A percentile compares a stretch with the other conserved stretches of the same genome.
These are phyloP conservation scores for Lablab purpureus DNA, from an alignment of 306 rosid species.

Conservation along the genomic window DNA sequence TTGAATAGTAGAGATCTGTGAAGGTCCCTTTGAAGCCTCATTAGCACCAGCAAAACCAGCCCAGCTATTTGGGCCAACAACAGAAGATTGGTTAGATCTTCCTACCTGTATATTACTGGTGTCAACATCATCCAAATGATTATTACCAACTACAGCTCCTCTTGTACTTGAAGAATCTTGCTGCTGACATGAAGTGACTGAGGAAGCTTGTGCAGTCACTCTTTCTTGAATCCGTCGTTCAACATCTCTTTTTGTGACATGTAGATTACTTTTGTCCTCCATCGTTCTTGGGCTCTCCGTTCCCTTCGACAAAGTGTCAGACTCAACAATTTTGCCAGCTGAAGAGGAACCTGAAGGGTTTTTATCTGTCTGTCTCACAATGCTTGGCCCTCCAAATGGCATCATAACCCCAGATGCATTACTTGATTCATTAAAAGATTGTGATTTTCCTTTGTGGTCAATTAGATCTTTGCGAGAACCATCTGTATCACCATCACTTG, in stretches of 20 bases:
- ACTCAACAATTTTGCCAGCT: conserved; percentile 67
- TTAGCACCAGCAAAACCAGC: conserved; percentile 63
- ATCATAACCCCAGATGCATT: conserved; percentile 60
- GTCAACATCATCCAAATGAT: conserved; percentile 65
- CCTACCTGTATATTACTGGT: conserved; percentile 66
- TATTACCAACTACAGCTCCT: conserved; percentile 59
- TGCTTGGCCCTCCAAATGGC: conserved; percentile 71
- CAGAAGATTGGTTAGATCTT: conserved; percentile 66
- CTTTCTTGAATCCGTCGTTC: conserved; percentile 72
- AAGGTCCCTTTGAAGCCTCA: conserved; percentile 70
- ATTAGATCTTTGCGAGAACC: conserved; percentile 69
- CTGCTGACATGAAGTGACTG: conserved; percentile 57
- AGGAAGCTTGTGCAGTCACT: conserved; percentile 54
- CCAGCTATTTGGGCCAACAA: conserved; percentile 67
- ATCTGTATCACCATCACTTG: conserved; percentile 59
- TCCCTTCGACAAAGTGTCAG: conserved; percentile 69
- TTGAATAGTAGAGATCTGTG: conserved; percentile 64
- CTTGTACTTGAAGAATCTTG: conserved; percentile 64
- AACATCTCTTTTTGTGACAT: conserved; percentile 59
- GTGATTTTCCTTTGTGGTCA: conserved; percentile 79
- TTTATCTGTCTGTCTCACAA: conserved; percentile 66
- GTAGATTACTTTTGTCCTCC: conserved; percentile 63
- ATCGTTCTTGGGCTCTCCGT: conserved; percentile 58
- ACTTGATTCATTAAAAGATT: conserved; percentile 69
- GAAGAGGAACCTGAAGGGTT: conserved; percentile 57